Percentiles rank a stretch among this genome's conserved stretches.
These are phyloP conservation scores for Colletotrichum somersetense DNA, from an alignment of 2,329 filamentous ascomycete species.

Conservation along the genomic window DNA sequence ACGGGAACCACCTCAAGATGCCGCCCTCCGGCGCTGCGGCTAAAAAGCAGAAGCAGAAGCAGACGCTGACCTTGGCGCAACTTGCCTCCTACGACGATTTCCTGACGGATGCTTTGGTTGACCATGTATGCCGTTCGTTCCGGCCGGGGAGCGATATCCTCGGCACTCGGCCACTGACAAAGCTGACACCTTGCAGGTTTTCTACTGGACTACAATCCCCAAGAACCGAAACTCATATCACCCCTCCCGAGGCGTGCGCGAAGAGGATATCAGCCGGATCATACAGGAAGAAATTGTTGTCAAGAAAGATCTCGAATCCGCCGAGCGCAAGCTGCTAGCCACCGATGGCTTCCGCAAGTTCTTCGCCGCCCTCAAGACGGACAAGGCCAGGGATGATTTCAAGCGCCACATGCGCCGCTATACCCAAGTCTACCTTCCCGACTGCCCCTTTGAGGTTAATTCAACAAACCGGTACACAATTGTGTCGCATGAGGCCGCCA, in stretches of 20 bases:
- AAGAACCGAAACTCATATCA: constrained; percentile 93
- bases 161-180: constrained; percentile 40
- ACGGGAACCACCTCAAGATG: constrained; percentile 47
- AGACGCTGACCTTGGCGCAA: constrained; percentile 86
- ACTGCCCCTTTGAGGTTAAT: constrained; percentile 92
- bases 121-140: constrained; percentile 77
- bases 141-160: constrained; percentile 3
- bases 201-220: constrained; percentile 95
- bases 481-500: constrained; percentile 86
- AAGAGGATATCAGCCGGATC: constrained; percentile 71
- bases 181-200: constrained; percentile 70
- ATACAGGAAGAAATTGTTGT: constrained; percentile 78
- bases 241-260: constrained; percentile 81
- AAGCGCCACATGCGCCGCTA: constrained; percentile 88
- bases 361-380: constrained; percentile 73
- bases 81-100: constrained; percentile 95
- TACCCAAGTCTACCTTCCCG: constrained; percentile 90
- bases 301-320: constrained; percentile 76
- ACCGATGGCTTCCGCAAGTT: constrained; percentile 82
- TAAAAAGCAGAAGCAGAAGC: constrained; percentile 72
- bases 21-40: constrained; percentile 52
- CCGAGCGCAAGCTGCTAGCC: constrained; percentile 78
- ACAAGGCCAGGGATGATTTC: constrained; percentile 87
- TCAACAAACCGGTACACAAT: constrained; percentile 97
- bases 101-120: constrained; percentile 92